These are phyloP conservation scores for Curvularia sp. DNA, from an alignment of 2,329 filamentous ascomycete species.

Conservation along the genomic window DNA sequence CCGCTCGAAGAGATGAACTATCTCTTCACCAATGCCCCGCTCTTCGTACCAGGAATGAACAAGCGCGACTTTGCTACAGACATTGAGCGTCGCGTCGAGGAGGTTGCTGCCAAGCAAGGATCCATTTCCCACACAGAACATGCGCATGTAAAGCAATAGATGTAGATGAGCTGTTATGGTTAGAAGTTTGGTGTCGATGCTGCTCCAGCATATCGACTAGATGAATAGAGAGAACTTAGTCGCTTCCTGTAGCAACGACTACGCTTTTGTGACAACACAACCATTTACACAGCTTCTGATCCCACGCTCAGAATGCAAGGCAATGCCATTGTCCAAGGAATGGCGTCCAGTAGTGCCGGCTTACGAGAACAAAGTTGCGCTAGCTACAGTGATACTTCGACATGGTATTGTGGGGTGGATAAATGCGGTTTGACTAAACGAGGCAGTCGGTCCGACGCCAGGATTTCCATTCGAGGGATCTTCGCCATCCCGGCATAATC, in stretches of 20 bases:
- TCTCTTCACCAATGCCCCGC: slow-evolving; percentile 69
- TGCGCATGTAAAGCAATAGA: background rate
- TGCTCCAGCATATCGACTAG: background rate
- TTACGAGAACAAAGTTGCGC: background rate
- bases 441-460: background rate
- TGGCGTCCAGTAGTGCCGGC: background rate
- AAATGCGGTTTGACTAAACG: background rate
- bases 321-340: background rate
- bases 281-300: background rate
- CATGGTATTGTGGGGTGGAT: too few species aligned
- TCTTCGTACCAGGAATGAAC: slow-evolving; percentile 67
- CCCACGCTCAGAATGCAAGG: background rate
- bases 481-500: background rate
- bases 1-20: slow-evolving; percentile 74
- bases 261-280: background rate
- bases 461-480: background rate
- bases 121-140: slow-evolving; percentile 31
- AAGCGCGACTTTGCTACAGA: slow-evolving; percentile 63
- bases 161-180: background rate
- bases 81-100: slow-evolving; percentile 65
- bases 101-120: slow-evolving; percentile 62
- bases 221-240: background rate
- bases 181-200: background rate
- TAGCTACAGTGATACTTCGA: background rate
- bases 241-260: background rate